A percentile compares a stretch with the other conserved stretches of the same genome.
These are phyloP conservation scores for Taphrina deformans DNA, from an alignment of 1,139 yeast genomes.

Conservation along the genomic window DNA sequence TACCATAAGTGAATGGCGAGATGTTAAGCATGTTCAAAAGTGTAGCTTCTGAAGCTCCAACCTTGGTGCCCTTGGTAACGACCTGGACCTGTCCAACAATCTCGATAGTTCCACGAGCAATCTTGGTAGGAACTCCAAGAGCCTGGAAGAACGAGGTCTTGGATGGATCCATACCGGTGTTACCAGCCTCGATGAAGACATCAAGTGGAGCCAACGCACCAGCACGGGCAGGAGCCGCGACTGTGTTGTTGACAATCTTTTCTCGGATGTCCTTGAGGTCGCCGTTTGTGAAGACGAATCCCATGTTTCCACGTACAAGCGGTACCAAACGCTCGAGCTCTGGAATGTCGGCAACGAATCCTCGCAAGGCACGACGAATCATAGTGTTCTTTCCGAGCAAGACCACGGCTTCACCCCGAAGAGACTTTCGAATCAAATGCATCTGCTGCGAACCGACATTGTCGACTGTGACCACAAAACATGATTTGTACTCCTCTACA, in stretches of 20 bases:
- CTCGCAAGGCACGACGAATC: constrained; percentile 99
- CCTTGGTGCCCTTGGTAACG: constrained; percentile 79
- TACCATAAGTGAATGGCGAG: constrained; percentile 99
- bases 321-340: constrained; percentile 95
- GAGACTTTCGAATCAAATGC: constrained; percentile 98
- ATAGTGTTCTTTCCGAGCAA: constrained; percentile 99
- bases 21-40: constrained; percentile 99
- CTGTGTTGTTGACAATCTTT: constrained; percentile 81
- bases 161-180: constrained; percentile 99
- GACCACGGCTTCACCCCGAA: constrained; percentile 92
- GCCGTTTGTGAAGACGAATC: constrained; percentile 97
- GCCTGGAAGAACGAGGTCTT: constrained; percentile 99
- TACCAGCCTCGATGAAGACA: constrained; percentile 97
- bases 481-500: constrained; percentile 94
- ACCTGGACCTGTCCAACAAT: constrained; percentile 96
- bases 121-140: constrained; percentile 99
- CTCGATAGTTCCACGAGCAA: constrained; percentile 99
- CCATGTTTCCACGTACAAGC: constrained; percentile 94
- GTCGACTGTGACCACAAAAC: constrained; percentile 98
- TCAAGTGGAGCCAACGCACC: constrained; percentile 99
- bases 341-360: constrained; percentile 89
- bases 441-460: constrained; percentile 99
- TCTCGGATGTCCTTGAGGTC: constrained; percentile 94
- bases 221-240: constrained; percentile 99
- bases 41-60: constrained; percentile 99